phyloP scores from a whole-genome alignment of 179 eudicot species.

The Spinacia oleracea region DNA sequence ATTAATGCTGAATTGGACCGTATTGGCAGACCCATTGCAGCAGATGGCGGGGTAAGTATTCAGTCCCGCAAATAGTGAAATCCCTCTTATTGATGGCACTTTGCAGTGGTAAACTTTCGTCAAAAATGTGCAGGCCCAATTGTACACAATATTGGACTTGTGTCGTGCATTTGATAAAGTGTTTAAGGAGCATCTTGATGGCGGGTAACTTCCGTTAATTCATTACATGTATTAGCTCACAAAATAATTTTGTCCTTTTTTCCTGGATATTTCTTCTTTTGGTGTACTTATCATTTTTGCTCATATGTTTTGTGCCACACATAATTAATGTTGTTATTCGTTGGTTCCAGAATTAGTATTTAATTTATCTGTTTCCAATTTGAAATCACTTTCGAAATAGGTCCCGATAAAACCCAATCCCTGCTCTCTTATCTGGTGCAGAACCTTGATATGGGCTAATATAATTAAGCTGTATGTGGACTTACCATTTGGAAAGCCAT shows the following conservation, averaged over 20 bases:
- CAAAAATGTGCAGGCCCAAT: constrained; percentile 69
- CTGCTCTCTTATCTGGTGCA: not conserved
- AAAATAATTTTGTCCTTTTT: not conserved
- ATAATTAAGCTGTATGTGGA: too few relatives aligned
- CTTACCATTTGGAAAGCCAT: too few relatives aligned
- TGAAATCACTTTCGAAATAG: not conserved
- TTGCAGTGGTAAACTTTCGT: not conserved
- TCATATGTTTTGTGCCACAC: not conserved
- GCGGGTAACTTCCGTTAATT: constrained; percentile 63
- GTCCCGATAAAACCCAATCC: not conserved
- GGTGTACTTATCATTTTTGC: not conserved
- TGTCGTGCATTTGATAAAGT: constrained; percentile 97
- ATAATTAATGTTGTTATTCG: not conserved
- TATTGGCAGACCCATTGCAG: constrained; percentile 88
- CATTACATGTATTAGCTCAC: constrained; percentile 1
- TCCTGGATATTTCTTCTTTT: not conserved
- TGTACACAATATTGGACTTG: constrained; percentile 92
- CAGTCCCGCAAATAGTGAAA: not conserved
- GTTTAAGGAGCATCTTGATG: constrained; percentile 96
- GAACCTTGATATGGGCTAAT: too few relatives aligned
- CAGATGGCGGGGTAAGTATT: constrained; percentile 90
- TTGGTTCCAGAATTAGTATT: not conserved
- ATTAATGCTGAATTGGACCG: constrained; percentile 95
- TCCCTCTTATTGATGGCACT: not conserved
- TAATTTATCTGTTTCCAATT: not conserved